phyloP scores from a whole-genome alignment of 345 rosid genomes.

The Microcos paniculata region DNA sequence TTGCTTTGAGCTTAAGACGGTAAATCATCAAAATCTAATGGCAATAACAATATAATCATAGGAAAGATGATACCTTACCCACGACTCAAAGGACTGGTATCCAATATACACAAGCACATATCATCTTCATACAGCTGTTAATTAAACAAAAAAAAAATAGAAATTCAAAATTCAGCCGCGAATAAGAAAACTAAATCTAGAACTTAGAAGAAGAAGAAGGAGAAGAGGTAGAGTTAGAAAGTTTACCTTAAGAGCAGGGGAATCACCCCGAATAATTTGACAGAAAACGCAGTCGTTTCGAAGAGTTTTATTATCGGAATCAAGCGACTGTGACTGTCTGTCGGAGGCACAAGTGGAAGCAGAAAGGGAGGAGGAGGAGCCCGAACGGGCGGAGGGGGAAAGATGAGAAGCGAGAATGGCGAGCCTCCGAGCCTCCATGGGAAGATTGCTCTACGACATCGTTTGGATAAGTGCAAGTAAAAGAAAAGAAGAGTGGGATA shows the following conservation, averaged over 20 bases:
- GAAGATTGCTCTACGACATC: not conserved
- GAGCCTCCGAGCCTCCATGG: conserved; percentile 68
- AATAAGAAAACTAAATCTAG: not conserved
- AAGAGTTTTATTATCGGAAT: not conserved
- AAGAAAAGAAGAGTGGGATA: too few species aligned
- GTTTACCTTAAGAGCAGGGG: conserved; percentile 67
- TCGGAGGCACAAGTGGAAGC: conserved; percentile 37
- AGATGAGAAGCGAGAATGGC: conserved; percentile 68
- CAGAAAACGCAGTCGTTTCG: conserved; percentile 78
- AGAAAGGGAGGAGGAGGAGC: conserved; percentile 23
- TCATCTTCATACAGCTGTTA: conserved; percentile 92
- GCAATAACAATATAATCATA: not conserved
- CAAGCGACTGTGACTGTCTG: conserved; percentile 10
- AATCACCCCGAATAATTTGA: conserved; percentile 68
- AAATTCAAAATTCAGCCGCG: not conserved
- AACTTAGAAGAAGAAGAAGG: not conserved
- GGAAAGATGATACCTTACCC: conserved; percentile 73
- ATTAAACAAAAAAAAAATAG: not conserved
- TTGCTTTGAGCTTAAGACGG: not conserved
- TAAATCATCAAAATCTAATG: not conserved
- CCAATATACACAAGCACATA: conserved; percentile 82
- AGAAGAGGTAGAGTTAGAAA: not conserved
- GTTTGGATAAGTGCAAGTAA: too few species aligned
- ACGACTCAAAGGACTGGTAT: conserved; percentile 64
- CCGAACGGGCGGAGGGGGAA: conserved; percentile 26